phyloP scores from a whole-genome alignment of 331 rosid species.

The Stylosanthes scabra region DNA sequence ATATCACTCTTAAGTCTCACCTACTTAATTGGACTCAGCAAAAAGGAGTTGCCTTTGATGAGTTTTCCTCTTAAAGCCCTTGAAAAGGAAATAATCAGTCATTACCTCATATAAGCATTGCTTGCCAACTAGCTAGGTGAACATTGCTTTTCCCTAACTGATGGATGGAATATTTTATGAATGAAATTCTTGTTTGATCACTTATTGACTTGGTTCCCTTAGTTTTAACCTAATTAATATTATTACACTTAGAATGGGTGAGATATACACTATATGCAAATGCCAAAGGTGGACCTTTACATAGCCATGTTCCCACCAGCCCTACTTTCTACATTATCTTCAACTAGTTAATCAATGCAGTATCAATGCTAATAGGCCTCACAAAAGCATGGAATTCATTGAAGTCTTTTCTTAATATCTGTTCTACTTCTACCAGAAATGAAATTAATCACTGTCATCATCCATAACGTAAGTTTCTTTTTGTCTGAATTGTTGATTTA shows the following conservation, averaged over 20 bases:
- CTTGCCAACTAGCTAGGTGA: slow-evolving; percentile 49
- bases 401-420: neutral
- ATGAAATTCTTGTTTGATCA: slow-evolving; percentile 30
- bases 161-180: slow-evolving; percentile 47
- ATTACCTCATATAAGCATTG: slow-evolving; percentile 38
- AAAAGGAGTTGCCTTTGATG: neutral
- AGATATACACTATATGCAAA: neutral
- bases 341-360: neutral
- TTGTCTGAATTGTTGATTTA: neutral
- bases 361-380: neutral
- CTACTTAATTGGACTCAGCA: slow-evolving; percentile 10
- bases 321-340: neutral
- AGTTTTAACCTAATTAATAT: slow-evolving; percentile 13
- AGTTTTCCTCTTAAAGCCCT: slow-evolving; percentile 34
- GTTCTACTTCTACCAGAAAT: neutral
- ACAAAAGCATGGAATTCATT: slow-evolving; percentile 1
- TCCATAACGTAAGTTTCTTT: neutral
- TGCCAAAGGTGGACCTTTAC: slow-evolving; percentile 12
- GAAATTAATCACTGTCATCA: slow-evolving; percentile 6
- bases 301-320: neutral
- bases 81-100: slow-evolving; percentile 41
- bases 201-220: slow-evolving; percentile 31
- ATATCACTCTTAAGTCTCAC: slow-evolving; percentile 49
- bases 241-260: slow-evolving; percentile 16
- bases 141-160: slow-evolving; percentile 36